Percentiles rank a stretch among this genome's conserved stretches.
These are phyloP conservation scores for Lepidium africanum DNA, from an alignment of 345 rosid genomes.

Conservation along the genomic window DNA sequence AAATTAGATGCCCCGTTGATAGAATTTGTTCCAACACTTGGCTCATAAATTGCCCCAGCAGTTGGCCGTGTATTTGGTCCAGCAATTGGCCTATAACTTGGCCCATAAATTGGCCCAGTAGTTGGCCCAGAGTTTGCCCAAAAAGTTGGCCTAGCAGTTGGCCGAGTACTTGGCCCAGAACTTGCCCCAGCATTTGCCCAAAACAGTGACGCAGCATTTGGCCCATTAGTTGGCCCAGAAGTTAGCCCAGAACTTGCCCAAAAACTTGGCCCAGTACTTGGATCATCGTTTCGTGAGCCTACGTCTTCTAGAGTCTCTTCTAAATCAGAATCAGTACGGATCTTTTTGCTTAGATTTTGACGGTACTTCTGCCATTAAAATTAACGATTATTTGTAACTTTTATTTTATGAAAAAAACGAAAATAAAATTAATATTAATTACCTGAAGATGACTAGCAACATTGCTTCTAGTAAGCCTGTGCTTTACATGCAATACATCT, in stretches of 20 bases:
- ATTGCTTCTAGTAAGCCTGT: constrained; percentile 8
- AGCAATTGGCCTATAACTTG: too few relatives aligned
- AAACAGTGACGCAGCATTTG: too few relatives aligned
- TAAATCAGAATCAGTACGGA: not conserved
- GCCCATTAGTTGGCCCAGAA: too few relatives aligned
- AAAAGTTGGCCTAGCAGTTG: too few relatives aligned
- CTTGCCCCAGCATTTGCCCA: too few relatives aligned
- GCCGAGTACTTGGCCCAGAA: too few relatives aligned
- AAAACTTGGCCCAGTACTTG: not conserved
- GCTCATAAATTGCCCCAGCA: too few relatives aligned
- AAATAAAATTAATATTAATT: not conserved
- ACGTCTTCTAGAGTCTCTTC: not conserved
- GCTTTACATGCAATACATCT: not conserved
- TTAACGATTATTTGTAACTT: not conserved
- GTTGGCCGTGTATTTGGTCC: too few relatives aligned
- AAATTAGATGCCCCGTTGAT: not conserved
- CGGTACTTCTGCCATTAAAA: constrained; percentile 20
- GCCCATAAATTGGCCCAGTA: too few relatives aligned
- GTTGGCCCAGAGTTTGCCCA: too few relatives aligned
- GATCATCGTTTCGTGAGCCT: not conserved
- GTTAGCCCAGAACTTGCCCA: too few relatives aligned
- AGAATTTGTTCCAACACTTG: too few relatives aligned
- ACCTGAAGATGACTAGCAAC: constrained; percentile 28
- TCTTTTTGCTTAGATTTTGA: not conserved
- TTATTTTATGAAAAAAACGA: not conserved